Percentiles rank a stretch among this genome's conserved stretches.
Evolutionary conservation across 192 early-diverging fungal genomes (phyloP).

Genomic region (Coemansia guatemalensis): DNA sequence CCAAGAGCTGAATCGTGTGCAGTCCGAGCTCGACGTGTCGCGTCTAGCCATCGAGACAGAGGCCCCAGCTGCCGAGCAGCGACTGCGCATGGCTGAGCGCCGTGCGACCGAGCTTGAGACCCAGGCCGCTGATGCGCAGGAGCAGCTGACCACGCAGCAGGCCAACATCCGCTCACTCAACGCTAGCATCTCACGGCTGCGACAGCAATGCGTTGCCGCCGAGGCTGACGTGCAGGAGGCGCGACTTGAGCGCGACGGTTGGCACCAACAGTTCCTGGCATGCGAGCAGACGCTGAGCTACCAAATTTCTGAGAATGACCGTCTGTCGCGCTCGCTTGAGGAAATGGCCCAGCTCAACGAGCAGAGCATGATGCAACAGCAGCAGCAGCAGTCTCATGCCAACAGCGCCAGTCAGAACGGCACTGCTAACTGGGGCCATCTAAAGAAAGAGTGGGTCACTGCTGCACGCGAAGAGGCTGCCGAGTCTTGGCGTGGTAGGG

Average conservation of each 20-base stretch:
- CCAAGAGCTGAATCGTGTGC: constrained; percentile 10
- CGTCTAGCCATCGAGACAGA: constrained; percentile 11
- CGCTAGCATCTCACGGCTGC: constrained; percentile 21
- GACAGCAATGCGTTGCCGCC: constrained; percentile 20
- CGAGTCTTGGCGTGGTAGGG: constrained; percentile 17
- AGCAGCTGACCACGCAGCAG: constrained; percentile 27
- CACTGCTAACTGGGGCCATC: constrained; percentile 25
- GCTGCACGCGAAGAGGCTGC: constrained; percentile 11
- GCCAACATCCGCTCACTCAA: constrained; percentile 23
- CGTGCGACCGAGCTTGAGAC: constrained; percentile 17
- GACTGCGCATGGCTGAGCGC: constrained; percentile 12
- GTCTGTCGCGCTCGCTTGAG: constrained; percentile 10
- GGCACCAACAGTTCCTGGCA: constrained; percentile 28
- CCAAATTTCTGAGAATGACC: constrained; percentile 26
- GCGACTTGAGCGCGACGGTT: constrained; percentile 44
- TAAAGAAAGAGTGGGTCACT: constrained; percentile 13
- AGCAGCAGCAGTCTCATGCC: neutral
- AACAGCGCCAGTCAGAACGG: constrained; percentile 16
- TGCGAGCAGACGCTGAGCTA: constrained; percentile 16
- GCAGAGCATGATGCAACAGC: constrained; percentile 2
- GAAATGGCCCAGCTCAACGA: constrained; percentile 9
- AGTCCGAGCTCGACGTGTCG: constrained; percentile 16
- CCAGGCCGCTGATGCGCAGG: constrained; percentile 27
- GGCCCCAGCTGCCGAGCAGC: constrained; percentile 13
- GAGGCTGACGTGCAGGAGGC: constrained; percentile 27